These are phyloP conservation scores for Gymnopilus junonius DNA, from an alignment of 768 basidiomycete species.

Conservation along the genomic window DNA sequence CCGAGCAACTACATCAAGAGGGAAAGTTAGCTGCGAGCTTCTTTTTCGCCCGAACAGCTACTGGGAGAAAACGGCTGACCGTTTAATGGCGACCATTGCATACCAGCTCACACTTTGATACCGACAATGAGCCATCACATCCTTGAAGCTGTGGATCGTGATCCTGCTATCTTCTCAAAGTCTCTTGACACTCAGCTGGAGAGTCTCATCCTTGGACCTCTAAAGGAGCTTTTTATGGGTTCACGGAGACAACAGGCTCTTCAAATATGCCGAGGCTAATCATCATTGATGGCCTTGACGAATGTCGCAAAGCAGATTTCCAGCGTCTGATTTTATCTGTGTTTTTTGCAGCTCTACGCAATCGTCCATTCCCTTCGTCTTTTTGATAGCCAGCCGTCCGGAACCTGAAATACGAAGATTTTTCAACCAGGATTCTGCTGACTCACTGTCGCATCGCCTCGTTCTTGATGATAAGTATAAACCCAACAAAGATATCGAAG, in stretches of 20 bases:
- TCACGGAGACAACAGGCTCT: background rate
- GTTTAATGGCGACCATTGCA: conserved; percentile 35
- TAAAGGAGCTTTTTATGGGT: background rate
- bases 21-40: conserved; percentile 34
- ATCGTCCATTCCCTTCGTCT: conserved; percentile 20
- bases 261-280: conserved; percentile 3
- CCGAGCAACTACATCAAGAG: conserved; percentile 16
- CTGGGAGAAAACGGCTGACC: conserved; percentile 25
- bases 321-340: conserved; percentile 17
- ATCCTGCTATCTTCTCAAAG: conserved; percentile 20
- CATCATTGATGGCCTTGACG: conserved; percentile 33
- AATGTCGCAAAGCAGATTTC: conserved; percentile 19
- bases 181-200: conserved; percentile 19
- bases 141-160: conserved; percentile 10
- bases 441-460: background rate
- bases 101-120: conserved; percentile 27
- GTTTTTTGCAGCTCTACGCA: background rate
- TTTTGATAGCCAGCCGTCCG: conserved; percentile 31
- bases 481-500: conserved; percentile 20
- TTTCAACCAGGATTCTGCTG: background rate
- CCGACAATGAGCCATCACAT: conserved; percentile 5
- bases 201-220: conserved; percentile 19
- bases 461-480: conserved; percentile 11
- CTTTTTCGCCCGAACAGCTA: conserved; percentile 36
- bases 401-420: conserved; percentile 26